Evolutionary conservation across 192 early-diverging fungal species (phyloP).

Genomic region (Fimicolochytrium jonesii): DNA sequence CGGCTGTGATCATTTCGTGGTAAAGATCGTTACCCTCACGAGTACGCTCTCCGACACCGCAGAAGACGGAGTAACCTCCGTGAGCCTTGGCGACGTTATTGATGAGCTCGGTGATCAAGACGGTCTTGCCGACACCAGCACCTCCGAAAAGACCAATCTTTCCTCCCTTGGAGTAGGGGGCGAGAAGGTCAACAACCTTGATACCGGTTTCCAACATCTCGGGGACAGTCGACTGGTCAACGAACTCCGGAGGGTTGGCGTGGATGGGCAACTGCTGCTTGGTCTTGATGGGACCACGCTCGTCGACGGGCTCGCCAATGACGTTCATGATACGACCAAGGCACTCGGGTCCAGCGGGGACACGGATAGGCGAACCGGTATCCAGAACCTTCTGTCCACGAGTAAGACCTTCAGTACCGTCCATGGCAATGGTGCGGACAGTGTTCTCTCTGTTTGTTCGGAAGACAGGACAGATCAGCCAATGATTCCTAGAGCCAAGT

Average conservation of each 20-base stretch:
- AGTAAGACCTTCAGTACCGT: constrained; percentile 96
- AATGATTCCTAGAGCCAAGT: too few relatives aligned
- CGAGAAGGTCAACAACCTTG: constrained; percentile 97
- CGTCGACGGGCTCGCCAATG: constrained; percentile 97
- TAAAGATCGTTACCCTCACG: constrained; percentile 99
- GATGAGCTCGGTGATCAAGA: constrained; percentile 98
- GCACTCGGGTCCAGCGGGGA: constrained; percentile 92
- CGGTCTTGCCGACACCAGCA: constrained; percentile 99
- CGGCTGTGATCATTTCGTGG: constrained; percentile 96
- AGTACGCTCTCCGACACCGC: constrained; percentile 97
- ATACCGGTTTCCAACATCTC: constrained; percentile 96
- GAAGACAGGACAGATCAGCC: too few relatives aligned
- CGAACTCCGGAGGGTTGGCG: constrained; percentile 88
- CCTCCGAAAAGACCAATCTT: constrained; percentile 99
- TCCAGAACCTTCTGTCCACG: constrained; percentile 92
- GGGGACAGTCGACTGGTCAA: constrained; percentile 92
- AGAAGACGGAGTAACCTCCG: constrained; percentile 98
- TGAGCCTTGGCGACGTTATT: constrained; percentile 99
- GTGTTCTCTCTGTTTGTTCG: constrained; percentile 89
- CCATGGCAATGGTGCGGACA: constrained; percentile 99
- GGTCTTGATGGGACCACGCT: constrained; percentile 92
- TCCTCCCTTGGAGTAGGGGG: constrained; percentile 93
- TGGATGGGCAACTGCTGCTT: constrained; percentile 87
- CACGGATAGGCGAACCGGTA: constrained; percentile 87
- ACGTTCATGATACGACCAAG: constrained; percentile 99